Evolutionary conservation across 1,139 yeast species (phyloP).

Genomic region (Hemisphaericaspora xylofermentans): DNA sequence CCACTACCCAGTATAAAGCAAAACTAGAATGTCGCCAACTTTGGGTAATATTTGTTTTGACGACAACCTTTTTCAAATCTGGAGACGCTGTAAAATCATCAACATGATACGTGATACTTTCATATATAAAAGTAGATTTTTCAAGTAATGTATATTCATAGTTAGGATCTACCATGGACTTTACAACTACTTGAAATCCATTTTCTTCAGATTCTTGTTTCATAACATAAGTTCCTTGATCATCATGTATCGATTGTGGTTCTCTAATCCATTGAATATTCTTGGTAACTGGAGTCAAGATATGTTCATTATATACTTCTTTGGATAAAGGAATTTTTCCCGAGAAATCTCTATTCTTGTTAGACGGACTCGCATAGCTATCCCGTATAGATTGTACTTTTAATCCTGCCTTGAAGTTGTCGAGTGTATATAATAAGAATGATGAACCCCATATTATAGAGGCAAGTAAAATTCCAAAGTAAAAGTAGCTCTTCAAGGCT

Average conservation of each 20-base stretch:
- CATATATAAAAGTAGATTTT: slow-evolving; percentile 44
- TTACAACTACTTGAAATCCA: slow-evolving; percentile 37
- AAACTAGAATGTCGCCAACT: slow-evolving; percentile 78
- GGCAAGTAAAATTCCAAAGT: slow-evolving; percentile 24
- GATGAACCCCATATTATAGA: slow-evolving; percentile 42
- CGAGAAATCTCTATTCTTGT: slow-evolving; percentile 37
- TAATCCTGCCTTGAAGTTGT: slow-evolving; percentile 15
- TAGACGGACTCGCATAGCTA: slow-evolving; percentile 26
- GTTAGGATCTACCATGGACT: slow-evolving; percentile 48
- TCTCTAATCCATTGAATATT: slow-evolving; percentile 68
- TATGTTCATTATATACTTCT: slow-evolving; percentile 27
- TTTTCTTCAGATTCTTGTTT: slow-evolving; percentile 25
- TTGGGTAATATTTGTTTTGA: slow-evolving; percentile 51
- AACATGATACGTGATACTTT: slow-evolving; percentile 43
- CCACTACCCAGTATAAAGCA: slow-evolving; percentile 61
- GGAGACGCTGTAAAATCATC: slow-evolving; percentile 63
- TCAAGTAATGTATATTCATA: slow-evolving; percentile 49
- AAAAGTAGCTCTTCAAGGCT: slow-evolving; percentile 5
- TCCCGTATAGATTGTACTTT: not conserved
- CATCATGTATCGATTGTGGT: slow-evolving; percentile 42
- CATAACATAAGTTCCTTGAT: slow-evolving; percentile 56
- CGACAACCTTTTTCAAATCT: slow-evolving; percentile 53
- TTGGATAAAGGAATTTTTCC: slow-evolving; percentile 18
- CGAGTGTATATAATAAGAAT: slow-evolving; percentile 29
- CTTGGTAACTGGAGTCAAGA: slow-evolving; percentile 49